Evolutionary conservation across 495 filamentous ascomycete genomes (phyloP).

Genomic region (Neurospora sp.): DNA sequence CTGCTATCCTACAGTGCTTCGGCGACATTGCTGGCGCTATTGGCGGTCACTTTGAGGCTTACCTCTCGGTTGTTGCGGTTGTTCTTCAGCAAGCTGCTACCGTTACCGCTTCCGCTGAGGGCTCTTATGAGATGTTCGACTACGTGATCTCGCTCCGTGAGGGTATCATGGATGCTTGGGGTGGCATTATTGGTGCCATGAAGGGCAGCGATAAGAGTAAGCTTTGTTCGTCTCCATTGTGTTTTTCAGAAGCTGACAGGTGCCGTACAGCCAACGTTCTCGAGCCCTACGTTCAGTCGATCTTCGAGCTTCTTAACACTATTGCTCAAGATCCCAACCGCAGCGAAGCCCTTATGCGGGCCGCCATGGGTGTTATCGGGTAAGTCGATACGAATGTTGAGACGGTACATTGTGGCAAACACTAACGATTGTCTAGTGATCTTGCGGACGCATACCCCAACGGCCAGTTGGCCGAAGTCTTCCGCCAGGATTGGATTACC

Average conservation of each 20-base stretch:
- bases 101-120: constrained; percentile 61
- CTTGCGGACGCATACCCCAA: constrained; percentile 87
- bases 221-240: constrained; percentile 13
- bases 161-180: constrained; percentile 99
- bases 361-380: constrained; percentile 94
- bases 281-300: constrained; percentile 67
- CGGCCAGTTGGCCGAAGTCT: constrained; percentile 73
- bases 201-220: constrained; percentile 68
- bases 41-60: constrained; percentile 81
- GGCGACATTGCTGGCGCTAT: constrained; percentile 97
- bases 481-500: constrained; percentile 84
- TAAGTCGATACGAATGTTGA: constrained; percentile 32
- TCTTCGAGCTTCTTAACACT: constrained; percentile 79
- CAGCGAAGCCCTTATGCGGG: constrained; percentile 82
- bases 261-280: constrained; percentile 50
- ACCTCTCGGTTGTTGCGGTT: constrained; percentile 81
- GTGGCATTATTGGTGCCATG: constrained; percentile 87
- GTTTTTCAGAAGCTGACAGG: neutral
- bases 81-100: constrained; percentile 86
- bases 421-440: constrained; percentile 48
- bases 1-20: constrained; percentile 94
- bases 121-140: constrained; percentile 82
- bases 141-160: constrained; percentile 91
- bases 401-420: neutral
- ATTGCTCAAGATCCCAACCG: constrained; percentile 74